These are phyloP conservation scores for Rhodotorula glutinis DNA, from an alignment of 1,284 basidiomycete genomes.

Conservation along the genomic window DNA sequence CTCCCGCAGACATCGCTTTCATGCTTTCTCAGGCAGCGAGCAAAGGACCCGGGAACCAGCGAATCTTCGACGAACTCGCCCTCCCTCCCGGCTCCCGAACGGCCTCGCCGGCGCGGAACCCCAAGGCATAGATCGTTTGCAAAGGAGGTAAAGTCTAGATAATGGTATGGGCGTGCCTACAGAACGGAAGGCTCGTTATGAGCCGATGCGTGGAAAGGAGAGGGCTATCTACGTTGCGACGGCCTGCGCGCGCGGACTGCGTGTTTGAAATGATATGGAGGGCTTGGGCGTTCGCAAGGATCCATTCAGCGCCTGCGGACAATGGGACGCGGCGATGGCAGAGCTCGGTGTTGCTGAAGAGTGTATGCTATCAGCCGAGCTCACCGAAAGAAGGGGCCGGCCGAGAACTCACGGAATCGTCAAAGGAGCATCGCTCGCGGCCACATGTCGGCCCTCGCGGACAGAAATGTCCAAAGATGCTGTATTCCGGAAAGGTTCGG, in stretches of 20 bases:
- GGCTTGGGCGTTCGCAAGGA: too few species aligned
- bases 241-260: too few species aligned
- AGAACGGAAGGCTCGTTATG: too few species aligned
- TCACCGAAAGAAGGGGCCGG: background rate
- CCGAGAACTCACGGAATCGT: constrained; percentile 12
- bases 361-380: background rate
- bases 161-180: too few species aligned
- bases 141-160: too few species aligned
- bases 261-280: background rate
- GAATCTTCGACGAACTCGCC: constrained; percentile 27
- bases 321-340: constrained; percentile 14
- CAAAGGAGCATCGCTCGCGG: constrained; percentile 27
- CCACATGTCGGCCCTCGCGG: constrained; percentile 23
- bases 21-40: constrained; percentile 45
- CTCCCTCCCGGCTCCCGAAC: constrained; percentile 7
- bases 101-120: background rate
- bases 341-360: constrained; percentile 15
- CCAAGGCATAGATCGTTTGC: too few species aligned
- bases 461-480: constrained; percentile 29
- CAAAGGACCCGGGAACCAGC: background rate
- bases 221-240: too few species aligned
- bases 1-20: constrained; percentile 51
- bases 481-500: background rate
- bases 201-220: too few species aligned
- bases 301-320: constrained; percentile 10